Percentiles rank a stretch among this genome's conserved stretches.
Conservation (phyloP, 2,329 filamentous ascomycete species). For the Fusarium nodosum region DNA sequence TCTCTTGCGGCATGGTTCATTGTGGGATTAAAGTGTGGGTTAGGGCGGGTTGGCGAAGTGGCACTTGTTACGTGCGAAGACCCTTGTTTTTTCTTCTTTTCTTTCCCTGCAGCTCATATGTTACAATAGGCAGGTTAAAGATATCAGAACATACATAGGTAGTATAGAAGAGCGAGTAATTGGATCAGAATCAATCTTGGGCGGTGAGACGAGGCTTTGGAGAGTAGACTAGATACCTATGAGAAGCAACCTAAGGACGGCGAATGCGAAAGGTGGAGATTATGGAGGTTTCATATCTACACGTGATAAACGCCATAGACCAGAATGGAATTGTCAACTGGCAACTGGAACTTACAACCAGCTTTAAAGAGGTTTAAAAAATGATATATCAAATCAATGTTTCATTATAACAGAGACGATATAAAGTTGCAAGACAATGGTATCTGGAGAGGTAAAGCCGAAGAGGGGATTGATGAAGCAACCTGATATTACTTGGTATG, state of each 20-base stretch:
- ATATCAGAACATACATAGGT: neutral
- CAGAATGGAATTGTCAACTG: neutral
- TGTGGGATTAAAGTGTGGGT: slow-evolving; percentile 31
- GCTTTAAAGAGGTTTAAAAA: neutral
- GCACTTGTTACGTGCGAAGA: slow-evolving; percentile 6
- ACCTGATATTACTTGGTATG: slow-evolving; percentile 3
- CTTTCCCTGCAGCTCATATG: slow-evolving; percentile 30
- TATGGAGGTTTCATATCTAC: slow-evolving; percentile 25
- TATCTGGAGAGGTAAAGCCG: neutral
- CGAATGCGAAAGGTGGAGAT: slow-evolving; percentile 12
- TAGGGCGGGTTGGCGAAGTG: slow-evolving; percentile 22
- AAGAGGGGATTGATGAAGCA: slow-evolving; percentile 26
- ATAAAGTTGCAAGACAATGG: slow-evolving; percentile 14
- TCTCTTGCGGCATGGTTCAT: slow-evolving; percentile 14
- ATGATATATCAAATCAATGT: slow-evolving; percentile 2
- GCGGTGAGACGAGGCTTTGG: slow-evolving; percentile 33
- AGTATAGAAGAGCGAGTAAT: neutral
- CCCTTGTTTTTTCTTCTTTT: slow-evolving; percentile 11
- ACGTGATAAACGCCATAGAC: slow-evolving; percentile 39
- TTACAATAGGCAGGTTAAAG: neutral
- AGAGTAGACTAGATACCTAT: neutral
- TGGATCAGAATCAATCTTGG: slow-evolving; percentile 10
- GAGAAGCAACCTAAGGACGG: slow-evolving; percentile 7
- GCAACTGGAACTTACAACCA: slow-evolving; percentile 1
- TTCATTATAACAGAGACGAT: slow-evolving; percentile 1